Conservation (phyloP, 2,329 filamentous ascomycete genomes). For the Colletotrichum truncatum region DNA sequence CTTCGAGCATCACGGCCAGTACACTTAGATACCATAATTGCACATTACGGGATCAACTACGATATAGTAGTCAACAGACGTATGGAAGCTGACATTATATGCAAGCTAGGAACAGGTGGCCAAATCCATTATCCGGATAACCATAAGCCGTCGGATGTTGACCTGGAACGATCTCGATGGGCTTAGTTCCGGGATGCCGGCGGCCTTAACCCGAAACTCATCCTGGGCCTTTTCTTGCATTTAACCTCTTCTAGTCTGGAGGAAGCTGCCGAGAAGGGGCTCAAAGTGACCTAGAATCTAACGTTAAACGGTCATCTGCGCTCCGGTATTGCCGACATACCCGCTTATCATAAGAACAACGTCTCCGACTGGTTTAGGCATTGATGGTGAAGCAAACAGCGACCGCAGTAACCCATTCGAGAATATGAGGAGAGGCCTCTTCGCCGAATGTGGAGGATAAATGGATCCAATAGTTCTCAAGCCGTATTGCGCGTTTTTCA, state of each 20-base stretch:
- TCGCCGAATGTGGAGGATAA: not conserved
- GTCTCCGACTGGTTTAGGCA: not conserved
- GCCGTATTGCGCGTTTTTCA: not conserved
- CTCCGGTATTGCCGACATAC: not conserved
- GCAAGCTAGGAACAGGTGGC: not conserved
- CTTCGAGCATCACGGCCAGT: not conserved
- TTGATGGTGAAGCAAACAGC: not conserved
- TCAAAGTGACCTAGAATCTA: not conserved
- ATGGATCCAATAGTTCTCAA: not conserved
- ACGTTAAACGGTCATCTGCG: not conserved
- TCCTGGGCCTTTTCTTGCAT: not conserved
- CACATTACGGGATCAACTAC: not conserved
- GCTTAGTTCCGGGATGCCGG: not conserved
- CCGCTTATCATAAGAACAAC: not conserved
- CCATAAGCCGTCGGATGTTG: not conserved
- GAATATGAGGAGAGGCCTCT: not conserved
- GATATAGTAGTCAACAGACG: not conserved
- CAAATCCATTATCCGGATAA: not conserved
- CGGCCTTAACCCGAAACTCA: not conserved
- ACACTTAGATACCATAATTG: not conserved
- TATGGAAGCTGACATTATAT: not conserved
- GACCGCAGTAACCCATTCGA: not conserved
- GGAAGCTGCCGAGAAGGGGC: not conserved
- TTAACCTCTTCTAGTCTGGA: not conserved
- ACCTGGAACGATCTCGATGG: not conserved